A percentile compares a stretch with the other conserved stretches of the same genome.
Evolutionary conservation across 2,329 filamentous ascomycete species (phyloP).

Genomic region (Xylariaceae sp.): DNA sequence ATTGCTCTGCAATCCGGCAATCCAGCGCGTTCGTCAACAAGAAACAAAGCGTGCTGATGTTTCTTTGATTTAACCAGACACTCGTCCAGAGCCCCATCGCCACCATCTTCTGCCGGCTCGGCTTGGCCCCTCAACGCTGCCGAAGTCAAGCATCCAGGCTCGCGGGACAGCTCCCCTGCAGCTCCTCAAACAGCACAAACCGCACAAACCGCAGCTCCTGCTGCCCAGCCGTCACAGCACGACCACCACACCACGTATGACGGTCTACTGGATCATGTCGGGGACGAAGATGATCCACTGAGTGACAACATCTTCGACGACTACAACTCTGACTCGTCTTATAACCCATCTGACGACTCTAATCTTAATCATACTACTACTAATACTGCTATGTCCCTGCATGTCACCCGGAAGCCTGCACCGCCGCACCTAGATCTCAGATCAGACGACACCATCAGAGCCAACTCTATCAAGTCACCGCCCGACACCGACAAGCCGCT

Average conservation of each 20-base stretch:
- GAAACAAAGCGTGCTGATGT: slow-evolving; percentile 8
- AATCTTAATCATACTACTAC: slow-evolving; percentile 31
- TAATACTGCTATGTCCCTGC: slow-evolving; percentile 40
- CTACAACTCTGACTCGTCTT: slow-evolving; percentile 27
- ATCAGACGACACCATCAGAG: slow-evolving; percentile 29
- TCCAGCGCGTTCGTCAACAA: slow-evolving; percentile 14
- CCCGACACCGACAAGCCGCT: slow-evolving; percentile 46
- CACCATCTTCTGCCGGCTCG: slow-evolving; percentile 13
- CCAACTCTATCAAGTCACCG: no score
- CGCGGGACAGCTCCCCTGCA: slow-evolving; percentile 32
- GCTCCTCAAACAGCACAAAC: slow-evolving; percentile 34
- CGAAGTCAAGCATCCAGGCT: slow-evolving; percentile 20
- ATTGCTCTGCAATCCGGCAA: slow-evolving; percentile 22
- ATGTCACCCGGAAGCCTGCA: slow-evolving; percentile 37
- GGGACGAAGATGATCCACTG: slow-evolving; percentile 29
- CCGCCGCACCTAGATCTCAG: slow-evolving; percentile 47
- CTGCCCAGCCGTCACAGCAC: slow-evolving; percentile 36
- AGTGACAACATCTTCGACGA: slow-evolving; percentile 26
- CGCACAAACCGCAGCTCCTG: no score
- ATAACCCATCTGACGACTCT: slow-evolving; percentile 25
- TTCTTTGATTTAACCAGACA: slow-evolving; percentile 21
- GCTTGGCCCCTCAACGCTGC: slow-evolving; percentile 17
- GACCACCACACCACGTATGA: slow-evolving; percentile 35
- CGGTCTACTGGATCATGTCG: slow-evolving; percentile 29
- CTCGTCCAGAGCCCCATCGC: slow-evolving; percentile 13